Evolutionary conservation across 2,329 filamentous ascomycete genomes (phyloP).

Genomic region (Ceratocystis ficicola): DNA sequence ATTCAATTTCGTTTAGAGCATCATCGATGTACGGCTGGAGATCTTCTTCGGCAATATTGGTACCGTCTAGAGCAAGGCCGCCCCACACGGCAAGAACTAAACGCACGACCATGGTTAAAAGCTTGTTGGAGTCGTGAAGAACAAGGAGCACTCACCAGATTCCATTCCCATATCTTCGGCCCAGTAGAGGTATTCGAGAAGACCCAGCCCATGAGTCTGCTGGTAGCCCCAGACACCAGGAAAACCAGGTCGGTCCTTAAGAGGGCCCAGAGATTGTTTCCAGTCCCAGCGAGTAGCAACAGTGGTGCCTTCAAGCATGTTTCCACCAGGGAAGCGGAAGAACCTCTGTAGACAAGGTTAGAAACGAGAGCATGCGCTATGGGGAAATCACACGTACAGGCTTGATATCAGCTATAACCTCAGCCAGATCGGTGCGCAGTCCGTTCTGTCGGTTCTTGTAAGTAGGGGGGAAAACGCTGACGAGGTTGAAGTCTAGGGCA

Average conservation of each 20-base stretch:
- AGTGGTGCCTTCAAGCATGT: constrained; percentile 43
- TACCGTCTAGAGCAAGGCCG: constrained; percentile 44
- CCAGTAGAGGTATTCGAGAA: constrained; percentile 51
- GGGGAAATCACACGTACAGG: constrained; percentile 30
- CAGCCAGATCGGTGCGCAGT: constrained; percentile 42
- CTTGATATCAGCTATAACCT: constrained; percentile 40
- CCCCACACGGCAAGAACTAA: constrained; percentile 45
- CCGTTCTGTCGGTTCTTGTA: constrained; percentile 49
- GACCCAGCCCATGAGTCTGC: constrained; percentile 50
- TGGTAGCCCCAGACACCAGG: constrained; percentile 47
- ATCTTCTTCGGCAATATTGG: constrained; percentile 39
- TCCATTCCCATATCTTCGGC: constrained; percentile 48
- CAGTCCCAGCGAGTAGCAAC: constrained; percentile 39
- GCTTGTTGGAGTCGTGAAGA: neutral
- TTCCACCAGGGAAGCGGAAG: constrained; percentile 53
- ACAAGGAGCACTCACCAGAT: constrained; percentile 30
- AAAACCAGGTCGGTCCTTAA: constrained; percentile 44
- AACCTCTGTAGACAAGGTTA: constrained; percentile 32
- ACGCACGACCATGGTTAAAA: constrained; percentile 8
- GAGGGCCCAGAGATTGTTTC: constrained; percentile 43
- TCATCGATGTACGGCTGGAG: constrained; percentile 46
- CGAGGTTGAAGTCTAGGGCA: constrained; percentile 44
- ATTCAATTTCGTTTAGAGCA: constrained; percentile 51
- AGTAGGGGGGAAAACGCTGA: constrained; percentile 49
- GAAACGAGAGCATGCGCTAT: neutral